These are phyloP conservation scores for Fusarium veterinarium DNA, from an alignment of 2,329 filamentous ascomycete genomes.

Conservation along the genomic window DNA sequence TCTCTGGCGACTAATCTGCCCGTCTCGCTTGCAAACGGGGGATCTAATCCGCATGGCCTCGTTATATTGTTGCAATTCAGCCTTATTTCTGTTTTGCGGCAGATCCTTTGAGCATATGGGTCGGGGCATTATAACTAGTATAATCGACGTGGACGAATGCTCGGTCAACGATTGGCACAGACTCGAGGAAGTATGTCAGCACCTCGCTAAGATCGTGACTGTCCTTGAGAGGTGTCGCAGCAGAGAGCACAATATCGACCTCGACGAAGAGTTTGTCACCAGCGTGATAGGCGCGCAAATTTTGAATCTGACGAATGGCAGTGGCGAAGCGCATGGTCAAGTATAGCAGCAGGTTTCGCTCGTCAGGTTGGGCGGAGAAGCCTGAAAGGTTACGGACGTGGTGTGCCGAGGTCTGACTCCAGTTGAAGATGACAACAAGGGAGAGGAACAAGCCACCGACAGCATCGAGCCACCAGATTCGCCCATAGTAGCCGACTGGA, in stretches of 20 bases:
- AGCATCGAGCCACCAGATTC: constrained; percentile 86
- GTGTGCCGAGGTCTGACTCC: constrained; percentile 77
- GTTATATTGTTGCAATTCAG: not conserved
- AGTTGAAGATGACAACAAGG: constrained; percentile 81
- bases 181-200: constrained; percentile 86
- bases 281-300: constrained; percentile 84
- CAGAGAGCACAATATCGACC: constrained; percentile 86
- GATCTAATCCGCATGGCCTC: not conserved
- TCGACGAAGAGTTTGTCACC: constrained; percentile 86
- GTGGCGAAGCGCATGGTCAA: constrained; percentile 94
- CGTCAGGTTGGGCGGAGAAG: constrained; percentile 80
- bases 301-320: constrained; percentile 87
- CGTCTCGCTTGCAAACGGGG: not conserved
- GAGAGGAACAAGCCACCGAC: constrained; percentile 84
- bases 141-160: constrained; percentile 78
- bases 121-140: constrained; percentile 70
- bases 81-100: constrained; percentile 40
- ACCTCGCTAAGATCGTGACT: constrained; percentile 83
- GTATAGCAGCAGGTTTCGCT: constrained; percentile 88
- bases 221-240: constrained; percentile 79
- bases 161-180: constrained; percentile 80
- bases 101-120: constrained; percentile 61
- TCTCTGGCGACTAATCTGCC: not conserved
- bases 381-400: constrained; percentile 86
- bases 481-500: constrained; percentile 76